A percentile compares a stretch with the other conserved stretches of the same genome.
These are phyloP conservation scores for Noccaea caerulescens DNA, from an alignment of 345 rosid genomes.

Conservation along the genomic window DNA sequence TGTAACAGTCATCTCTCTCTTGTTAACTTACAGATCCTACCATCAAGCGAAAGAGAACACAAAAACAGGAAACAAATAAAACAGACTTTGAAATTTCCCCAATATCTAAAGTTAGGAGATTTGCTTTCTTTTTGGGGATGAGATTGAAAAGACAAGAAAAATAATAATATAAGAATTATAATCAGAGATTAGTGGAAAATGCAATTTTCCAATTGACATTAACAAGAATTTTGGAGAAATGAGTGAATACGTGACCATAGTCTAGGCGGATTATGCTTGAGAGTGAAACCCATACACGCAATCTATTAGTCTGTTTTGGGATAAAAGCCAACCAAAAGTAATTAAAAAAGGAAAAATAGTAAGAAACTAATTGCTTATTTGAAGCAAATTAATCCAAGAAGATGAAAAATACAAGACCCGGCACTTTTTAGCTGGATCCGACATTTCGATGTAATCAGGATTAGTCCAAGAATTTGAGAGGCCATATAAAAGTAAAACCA, in stretches of 20 bases:
- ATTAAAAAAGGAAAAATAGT: background rate
- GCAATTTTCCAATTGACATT: background rate
- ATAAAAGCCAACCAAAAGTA: background rate
- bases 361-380: background rate
- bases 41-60: constrained; percentile 37
- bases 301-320: constrained; percentile 20
- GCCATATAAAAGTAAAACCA: too few species aligned
- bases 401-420: background rate
- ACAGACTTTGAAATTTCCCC: constrained; percentile 43
- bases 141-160: background rate
- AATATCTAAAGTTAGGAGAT: constrained; percentile 44
- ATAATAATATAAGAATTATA: background rate
- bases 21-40: constrained; percentile 47
- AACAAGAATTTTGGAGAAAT: background rate
- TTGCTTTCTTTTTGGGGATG: constrained; percentile 36
- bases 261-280: constrained; percentile 30
- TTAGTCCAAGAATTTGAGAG: background rate
- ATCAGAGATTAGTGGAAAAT: background rate
- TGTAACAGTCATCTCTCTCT: constrained; percentile 40
- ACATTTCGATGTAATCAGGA: background rate
- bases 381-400: background rate
- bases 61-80: constrained; percentile 47
- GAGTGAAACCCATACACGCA: constrained; percentile 27
- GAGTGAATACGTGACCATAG: constrained; percentile 41
- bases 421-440: constrained; percentile 2